These are phyloP conservation scores for Lodderomyces parapsilosis DNA, from an alignment of 1,139 yeast genomes.

Conservation along the genomic window DNA sequence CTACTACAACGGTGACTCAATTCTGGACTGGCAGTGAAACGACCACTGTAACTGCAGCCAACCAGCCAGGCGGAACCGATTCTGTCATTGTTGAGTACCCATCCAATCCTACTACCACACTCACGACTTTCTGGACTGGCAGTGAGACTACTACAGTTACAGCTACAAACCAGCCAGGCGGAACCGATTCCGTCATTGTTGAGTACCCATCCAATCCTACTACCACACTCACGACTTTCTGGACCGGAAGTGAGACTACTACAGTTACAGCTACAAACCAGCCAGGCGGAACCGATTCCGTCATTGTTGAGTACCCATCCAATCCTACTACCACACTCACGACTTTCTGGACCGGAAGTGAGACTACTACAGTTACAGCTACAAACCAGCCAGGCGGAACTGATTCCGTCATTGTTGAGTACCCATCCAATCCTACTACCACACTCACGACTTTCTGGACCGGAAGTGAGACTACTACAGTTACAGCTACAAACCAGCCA, in stretches of 20 bases:
- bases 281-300: slow-evolving; percentile 17
- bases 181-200: slow-evolving; percentile 18
- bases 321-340: slow-evolving; percentile 13
- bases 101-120: slow-evolving; percentile 3
- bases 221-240: slow-evolving; percentile 2
- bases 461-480: slow-evolving; percentile 7
- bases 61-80: slow-evolving; percentile 6
- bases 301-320: slow-evolving; percentile 19
- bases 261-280: slow-evolving; percentile 12
- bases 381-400: slow-evolving; percentile 14
- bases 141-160: slow-evolving; percentile 10
- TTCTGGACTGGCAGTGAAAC: slow-evolving; percentile 12
- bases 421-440: slow-evolving; percentile 15
- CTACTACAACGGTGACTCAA: slow-evolving; percentile 13
- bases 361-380: slow-evolving; percentile 9
- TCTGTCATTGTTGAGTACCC: slow-evolving; percentile 16
- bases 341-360: slow-evolving; percentile 12
- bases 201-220: slow-evolving; percentile 12
- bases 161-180: slow-evolving; percentile 11
- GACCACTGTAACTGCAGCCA: slow-evolving; percentile 17
- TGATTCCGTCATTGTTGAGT: slow-evolving; percentile 19
- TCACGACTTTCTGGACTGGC: slow-evolving; percentile 7
- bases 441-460: slow-evolving; percentile 15
- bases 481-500: slow-evolving; percentile 11
- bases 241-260: slow-evolving; percentile 7